Conservation (phyloP, 2,329 filamentous ascomycete genomes). For the Ramularia endophylla region DNA sequence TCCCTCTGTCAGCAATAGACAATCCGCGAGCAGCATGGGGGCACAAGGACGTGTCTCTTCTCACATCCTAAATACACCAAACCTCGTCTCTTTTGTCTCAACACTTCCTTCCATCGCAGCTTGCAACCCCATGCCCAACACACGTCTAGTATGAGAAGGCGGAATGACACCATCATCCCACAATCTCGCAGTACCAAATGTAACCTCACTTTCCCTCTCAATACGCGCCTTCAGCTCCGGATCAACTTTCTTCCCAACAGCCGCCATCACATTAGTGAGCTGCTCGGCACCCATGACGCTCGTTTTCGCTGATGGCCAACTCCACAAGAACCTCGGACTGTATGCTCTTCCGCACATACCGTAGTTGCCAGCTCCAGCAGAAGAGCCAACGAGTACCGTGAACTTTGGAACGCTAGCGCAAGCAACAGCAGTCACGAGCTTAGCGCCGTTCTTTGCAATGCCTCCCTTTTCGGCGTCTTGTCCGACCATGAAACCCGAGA, state of each 20-base stretch:
- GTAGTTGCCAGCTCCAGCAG: slow-evolving; percentile 93
- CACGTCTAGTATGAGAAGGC: slow-evolving; percentile 43
- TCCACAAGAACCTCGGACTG: slow-evolving; percentile 84
- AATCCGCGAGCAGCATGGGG: no score
- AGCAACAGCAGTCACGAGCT: slow-evolving; percentile 90
- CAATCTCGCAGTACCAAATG: slow-evolving; percentile 79
- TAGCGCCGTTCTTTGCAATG: slow-evolving; percentile 96
- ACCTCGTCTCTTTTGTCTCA: slow-evolving; percentile 31
- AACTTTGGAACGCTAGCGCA: slow-evolving; percentile 95
- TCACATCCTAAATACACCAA: slow-evolving; percentile 38
- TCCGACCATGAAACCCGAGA: slow-evolving; percentile 97
- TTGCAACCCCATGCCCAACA: slow-evolving; percentile 44
- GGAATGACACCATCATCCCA: slow-evolving; percentile 63
- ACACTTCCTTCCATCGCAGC: slow-evolving; percentile 36
- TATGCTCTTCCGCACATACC: slow-evolving; percentile 97
- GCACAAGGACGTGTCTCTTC: neutral
- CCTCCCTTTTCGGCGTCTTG: slow-evolving; percentile 86
- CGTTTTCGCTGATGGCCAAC: slow-evolving; percentile 96
- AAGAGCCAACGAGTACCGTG: slow-evolving; percentile 90
- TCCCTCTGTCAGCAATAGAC: no score
- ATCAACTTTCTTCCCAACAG: slow-evolving; percentile 78
- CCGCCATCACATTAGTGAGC: slow-evolving; percentile 86
- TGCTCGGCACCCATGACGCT: slow-evolving; percentile 96
- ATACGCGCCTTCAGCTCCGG: slow-evolving; percentile 77
- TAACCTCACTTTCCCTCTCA: slow-evolving; percentile 81